phyloP scores from a whole-genome alignment of 2,329 filamentous ascomycete genomes.

The Arthrobotrys iridis region DNA sequence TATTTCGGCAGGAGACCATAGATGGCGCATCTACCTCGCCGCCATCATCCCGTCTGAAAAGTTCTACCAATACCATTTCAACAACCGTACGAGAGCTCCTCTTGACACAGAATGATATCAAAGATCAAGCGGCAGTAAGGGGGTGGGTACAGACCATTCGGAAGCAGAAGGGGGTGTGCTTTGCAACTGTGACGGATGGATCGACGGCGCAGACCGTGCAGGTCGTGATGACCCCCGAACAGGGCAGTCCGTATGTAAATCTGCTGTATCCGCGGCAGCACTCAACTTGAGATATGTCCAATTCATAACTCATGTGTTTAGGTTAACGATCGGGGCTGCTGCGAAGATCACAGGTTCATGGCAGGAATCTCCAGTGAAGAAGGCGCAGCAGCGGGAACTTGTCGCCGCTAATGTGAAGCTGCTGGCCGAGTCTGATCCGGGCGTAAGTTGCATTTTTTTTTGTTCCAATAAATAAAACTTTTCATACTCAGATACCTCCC shows the following conservation, averaged over 20 bases:
- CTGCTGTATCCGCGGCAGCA: constrained; percentile 1
- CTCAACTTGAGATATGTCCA: background rate
- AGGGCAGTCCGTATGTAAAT: constrained; percentile 75
- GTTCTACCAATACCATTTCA: background rate
- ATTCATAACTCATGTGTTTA: constrained; percentile 61
- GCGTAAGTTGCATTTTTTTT: constrained; percentile 66
- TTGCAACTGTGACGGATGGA: constrained; percentile 87
- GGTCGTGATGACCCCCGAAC: constrained; percentile 76
- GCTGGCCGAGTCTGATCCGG: constrained; percentile 79
- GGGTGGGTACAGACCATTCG: constrained; percentile 86
- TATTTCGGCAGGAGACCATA: background rate
- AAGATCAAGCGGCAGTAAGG: constrained; percentile 65
- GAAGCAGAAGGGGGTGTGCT: constrained; percentile 83
- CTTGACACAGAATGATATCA: constrained; percentile 58
- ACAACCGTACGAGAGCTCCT: constrained; percentile 26
- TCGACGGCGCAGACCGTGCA: constrained; percentile 82
- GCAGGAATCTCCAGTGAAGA: constrained; percentile 73
- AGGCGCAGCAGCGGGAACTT: constrained; percentile 80
- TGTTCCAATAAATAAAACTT: background rate
- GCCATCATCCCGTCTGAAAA: no score
- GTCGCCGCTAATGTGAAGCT: constrained; percentile 75
- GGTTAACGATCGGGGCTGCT: constrained; percentile 82
- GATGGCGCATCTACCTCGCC: background rate
- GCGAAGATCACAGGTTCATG: constrained; percentile 81
- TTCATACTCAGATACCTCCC: background rate